Percentiles rank a stretch among this genome's conserved stretches.
Evolutionary conservation across 2,329 filamentous ascomycete genomes (phyloP).

Genomic region (Sporothrix euskadiensis): DNA sequence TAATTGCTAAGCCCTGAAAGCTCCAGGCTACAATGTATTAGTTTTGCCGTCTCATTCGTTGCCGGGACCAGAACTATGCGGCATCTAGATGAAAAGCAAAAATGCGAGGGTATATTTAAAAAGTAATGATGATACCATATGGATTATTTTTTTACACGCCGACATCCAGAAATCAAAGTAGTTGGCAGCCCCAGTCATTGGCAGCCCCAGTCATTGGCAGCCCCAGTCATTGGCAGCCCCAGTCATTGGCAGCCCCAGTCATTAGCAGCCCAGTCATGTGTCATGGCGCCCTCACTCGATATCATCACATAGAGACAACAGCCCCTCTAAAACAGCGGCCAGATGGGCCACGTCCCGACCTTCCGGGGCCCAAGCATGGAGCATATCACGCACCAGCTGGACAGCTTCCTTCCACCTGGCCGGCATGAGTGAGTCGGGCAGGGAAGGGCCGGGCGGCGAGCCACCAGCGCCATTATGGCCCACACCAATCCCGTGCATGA

Average conservation of each 20-base stretch:
- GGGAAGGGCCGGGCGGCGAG: not conserved
- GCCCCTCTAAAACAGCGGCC: not conserved
- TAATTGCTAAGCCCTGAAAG: too few relatives aligned
- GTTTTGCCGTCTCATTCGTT: too few relatives aligned
- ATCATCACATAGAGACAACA: conserved; percentile 5
- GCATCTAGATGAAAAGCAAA: not conserved
- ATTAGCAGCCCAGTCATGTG: not conserved
- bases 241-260: too few relatives aligned
- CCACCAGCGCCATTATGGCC: not conserved
- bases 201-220: too few relatives aligned
- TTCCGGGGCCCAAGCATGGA: not conserved
- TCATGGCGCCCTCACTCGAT: not conserved
- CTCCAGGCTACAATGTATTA: not conserved
- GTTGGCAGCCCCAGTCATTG: too few relatives aligned
- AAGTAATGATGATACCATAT: too few relatives aligned
- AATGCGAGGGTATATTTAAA: not conserved
- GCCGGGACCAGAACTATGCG: not conserved
- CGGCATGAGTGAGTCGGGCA: not conserved
- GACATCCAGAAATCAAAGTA: not conserved
- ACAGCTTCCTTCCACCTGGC: conserved; percentile 1
- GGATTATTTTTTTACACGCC: too few relatives aligned
- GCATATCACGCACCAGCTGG: conserved; percentile 4
- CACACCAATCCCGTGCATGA: not conserved
- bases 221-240: too few relatives aligned
- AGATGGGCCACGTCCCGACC: conserved; percentile 8